Evolutionary conservation across 768 basidiomycete species (phyloP).

Genomic region (Serendipita sp.): DNA sequence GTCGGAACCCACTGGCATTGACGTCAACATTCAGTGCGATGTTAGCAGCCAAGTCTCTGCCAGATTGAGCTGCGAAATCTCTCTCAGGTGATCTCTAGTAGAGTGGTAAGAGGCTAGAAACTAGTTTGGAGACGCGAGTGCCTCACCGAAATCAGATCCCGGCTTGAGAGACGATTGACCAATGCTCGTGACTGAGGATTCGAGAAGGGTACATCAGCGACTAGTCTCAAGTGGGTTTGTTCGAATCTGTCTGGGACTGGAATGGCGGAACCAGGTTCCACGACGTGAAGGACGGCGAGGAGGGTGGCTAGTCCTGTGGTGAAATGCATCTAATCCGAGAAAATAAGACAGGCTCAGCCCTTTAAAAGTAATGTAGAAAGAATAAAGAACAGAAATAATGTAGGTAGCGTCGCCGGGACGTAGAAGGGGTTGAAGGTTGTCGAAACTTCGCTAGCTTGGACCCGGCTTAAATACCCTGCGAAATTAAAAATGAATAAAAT

Average conservation of each 20-base stretch:
- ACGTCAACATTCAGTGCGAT: not conserved
- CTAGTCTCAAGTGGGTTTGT: no score
- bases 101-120: no score
- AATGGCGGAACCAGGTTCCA: not conserved
- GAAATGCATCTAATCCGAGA: not conserved
- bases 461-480: not conserved
- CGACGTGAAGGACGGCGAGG: not conserved
- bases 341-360: slow-evolving; percentile 3
- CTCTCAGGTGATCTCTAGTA: no score
- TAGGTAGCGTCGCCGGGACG: not conserved
- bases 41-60: no score
- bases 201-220: no score
- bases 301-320: not conserved
- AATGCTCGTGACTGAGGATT: no score
- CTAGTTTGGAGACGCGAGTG: no score
- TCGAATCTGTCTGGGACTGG: not conserved
- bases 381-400: not conserved
- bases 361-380: not conserved
- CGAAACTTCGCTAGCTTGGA: not conserved
- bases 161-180: no score
- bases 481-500: not conserved
- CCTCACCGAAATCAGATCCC: no score
- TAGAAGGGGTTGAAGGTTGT: not conserved
- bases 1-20: slow-evolving; percentile 18
- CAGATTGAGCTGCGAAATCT: no score